These are phyloP conservation scores for Maudiozyma humilis DNA, from an alignment of 1,139 yeast species.

Conservation along the genomic window DNA sequence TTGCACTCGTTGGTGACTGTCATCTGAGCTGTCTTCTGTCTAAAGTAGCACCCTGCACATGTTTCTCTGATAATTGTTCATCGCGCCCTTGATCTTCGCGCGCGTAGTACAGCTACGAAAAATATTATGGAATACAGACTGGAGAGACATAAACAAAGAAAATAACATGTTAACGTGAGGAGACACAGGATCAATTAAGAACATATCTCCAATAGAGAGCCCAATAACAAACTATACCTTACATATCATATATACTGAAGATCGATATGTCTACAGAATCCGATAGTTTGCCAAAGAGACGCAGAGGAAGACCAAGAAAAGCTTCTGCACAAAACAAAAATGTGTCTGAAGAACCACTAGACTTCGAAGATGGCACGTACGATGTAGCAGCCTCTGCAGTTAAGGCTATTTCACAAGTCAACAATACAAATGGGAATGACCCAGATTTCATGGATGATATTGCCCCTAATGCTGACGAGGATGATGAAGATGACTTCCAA, in stretches of 20 bases:
- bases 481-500: slow-evolving; percentile 5
- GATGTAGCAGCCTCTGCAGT: slow-evolving; percentile 6
- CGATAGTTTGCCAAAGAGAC: slow-evolving; percentile 5
- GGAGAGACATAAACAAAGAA: neutral
- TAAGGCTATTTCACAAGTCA: slow-evolving; percentile 1
- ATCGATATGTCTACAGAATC: too few relatives aligned
- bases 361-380: slow-evolving; percentile 1
- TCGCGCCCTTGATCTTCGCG: neutral
- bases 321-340: slow-evolving; percentile 6
- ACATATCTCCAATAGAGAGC: too few relatives aligned
- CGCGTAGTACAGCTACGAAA: neutral
- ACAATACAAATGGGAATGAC: neutral
- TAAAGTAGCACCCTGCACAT: neutral
- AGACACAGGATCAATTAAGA: too few relatives aligned
- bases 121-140: too few relatives aligned
- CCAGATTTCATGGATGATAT: neutral
- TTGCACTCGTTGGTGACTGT: too few relatives aligned
- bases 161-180: neutral
- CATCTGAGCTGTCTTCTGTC: too few relatives aligned
- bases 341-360: neutral
- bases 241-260: too few relatives aligned
- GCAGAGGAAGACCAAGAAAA: slow-evolving; percentile 13
- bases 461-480: neutral
- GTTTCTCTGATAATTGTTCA: neutral
- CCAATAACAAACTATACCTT: too few relatives aligned